Base-by-base conservation (phyloP, 2,329 filamentous ascomycete species). In the Cercospora zeae-maydis region DNA sequence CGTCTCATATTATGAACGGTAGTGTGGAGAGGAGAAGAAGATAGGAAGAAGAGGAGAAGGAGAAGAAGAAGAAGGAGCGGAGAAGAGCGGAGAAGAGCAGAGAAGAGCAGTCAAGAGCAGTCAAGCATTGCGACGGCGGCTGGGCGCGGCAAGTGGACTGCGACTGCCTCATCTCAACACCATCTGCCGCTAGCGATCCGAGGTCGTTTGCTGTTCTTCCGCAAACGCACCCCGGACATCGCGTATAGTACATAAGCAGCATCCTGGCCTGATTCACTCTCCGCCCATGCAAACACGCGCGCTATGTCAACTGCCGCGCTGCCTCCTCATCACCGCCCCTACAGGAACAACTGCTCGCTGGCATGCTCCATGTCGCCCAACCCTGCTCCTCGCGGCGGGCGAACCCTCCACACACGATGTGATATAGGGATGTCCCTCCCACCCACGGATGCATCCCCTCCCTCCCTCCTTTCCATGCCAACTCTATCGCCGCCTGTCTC, bases 391-490 rank as follows among this genome's bases (percentile, higher is more conserved):
- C 47, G 42, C 45, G 11, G 42, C 42, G 21, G 16, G 34, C 45
- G n/a, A 30, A 42, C 47, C 33, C 7, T 51, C 55, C 16, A 31
- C 55, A 49, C 51, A 21, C 19, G 37, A 16, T 49, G 55, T 51
- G n/a, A 52, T 58, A 56, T 56, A 56, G 57, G 49, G 61, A 33
- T 49, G 42, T 58, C 62, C 61, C 52, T 59, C 42, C 39, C 21
- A 31, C 49, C 11, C 19, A 7, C 58, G 34, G 57, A 47, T 60
- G 57, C 30, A 14, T 51, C 31, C 51, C 57, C 47, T 24, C 53
- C 34, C 21, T 55, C 58, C 49, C 49, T 56, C 45, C 47, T 54
- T 34, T 56, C 49, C 63, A 57, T 49, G 57, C 36, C 54, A 58
- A 30, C 58, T 45, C 42, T 31, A 61, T 58, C 58, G 30, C 33